Conservation (phyloP, 2,329 filamentous ascomycete species). For the Penicillium sp. region DNA sequence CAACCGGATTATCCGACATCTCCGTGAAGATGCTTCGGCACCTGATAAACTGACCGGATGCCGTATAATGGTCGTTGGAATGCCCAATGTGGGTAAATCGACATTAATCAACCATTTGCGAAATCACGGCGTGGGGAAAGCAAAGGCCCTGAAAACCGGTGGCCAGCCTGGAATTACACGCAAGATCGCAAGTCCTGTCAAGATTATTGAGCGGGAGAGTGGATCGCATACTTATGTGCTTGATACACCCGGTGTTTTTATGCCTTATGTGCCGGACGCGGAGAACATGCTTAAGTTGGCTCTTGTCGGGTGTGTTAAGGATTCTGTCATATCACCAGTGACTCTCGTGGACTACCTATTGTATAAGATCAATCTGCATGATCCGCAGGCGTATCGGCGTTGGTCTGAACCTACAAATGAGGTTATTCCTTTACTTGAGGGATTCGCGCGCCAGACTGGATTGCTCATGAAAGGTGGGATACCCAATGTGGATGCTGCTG, state of each 20-base stretch:
- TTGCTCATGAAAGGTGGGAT: conserved; percentile 71
- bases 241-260: conserved; percentile 93
- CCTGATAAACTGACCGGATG: conserved; percentile 68
- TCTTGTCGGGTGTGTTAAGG: conserved; percentile 85
- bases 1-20: conserved; percentile 33
- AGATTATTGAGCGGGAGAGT: conserved; percentile 64
- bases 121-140: conserved; percentile 60
- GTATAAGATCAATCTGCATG: conserved; percentile 72
- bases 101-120: conserved; percentile 88
- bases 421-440: conserved; percentile 68
- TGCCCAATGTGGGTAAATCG: conserved; percentile 97
- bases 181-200: conserved; percentile 79
- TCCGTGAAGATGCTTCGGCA: conserved; percentile 30
- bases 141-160: conserved; percentile 80
- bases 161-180: conserved; percentile 87
- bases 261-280: conserved; percentile 82
- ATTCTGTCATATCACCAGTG: conserved; percentile 74
- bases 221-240: conserved; percentile 73
- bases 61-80: conserved; percentile 84
- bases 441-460: conserved; percentile 72
- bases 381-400: conserved; percentile 62
- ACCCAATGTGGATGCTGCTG: conserved; percentile 70
- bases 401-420: conserved; percentile 80
- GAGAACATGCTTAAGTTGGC: conserved; percentile 95
- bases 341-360: conserved; percentile 89